Evolutionary conservation across 225 moss, liverwort and hornwort genomes (phyloP).

Genomic region (Thuidium tamariscinum): DNA sequence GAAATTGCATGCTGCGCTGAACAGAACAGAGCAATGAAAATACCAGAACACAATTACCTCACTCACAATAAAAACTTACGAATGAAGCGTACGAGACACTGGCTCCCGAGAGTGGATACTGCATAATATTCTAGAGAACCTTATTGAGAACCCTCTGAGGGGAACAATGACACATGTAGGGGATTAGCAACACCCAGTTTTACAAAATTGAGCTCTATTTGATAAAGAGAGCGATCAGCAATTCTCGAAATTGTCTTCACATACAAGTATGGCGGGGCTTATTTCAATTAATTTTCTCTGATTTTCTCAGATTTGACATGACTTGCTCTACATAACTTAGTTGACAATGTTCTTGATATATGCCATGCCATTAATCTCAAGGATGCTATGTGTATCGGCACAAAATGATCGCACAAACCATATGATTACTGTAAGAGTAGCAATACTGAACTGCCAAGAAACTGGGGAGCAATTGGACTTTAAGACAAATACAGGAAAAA

Average conservation of each 20-base stretch:
- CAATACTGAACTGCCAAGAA: neutral
- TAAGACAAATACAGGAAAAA: neutral
- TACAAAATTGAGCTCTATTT: neutral
- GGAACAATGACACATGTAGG: neutral
- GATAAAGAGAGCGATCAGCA: neutral
- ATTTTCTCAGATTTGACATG: neutral
- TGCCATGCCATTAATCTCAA: neutral
- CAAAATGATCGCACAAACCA: neutral
- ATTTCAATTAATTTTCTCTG: neutral
- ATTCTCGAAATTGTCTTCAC: neutral
- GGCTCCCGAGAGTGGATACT: neutral
- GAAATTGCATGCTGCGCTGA: slow-evolving; percentile 52
- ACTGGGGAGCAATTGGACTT: neutral
- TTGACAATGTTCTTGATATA: neutral
- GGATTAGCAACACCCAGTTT: neutral
- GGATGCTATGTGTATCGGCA: neutral
- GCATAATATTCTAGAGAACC: neutral
- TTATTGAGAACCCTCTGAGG: neutral
- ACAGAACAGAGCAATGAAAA: neutral
- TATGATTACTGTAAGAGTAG: neutral
- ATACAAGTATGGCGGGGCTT: neutral
- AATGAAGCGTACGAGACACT: neutral
- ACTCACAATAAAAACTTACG: neutral
- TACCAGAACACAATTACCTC: neutral
- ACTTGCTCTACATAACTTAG: neutral